Conservation (phyloP, 257 asterid genomes). For the Salvia miltiorrhiza region DNA sequence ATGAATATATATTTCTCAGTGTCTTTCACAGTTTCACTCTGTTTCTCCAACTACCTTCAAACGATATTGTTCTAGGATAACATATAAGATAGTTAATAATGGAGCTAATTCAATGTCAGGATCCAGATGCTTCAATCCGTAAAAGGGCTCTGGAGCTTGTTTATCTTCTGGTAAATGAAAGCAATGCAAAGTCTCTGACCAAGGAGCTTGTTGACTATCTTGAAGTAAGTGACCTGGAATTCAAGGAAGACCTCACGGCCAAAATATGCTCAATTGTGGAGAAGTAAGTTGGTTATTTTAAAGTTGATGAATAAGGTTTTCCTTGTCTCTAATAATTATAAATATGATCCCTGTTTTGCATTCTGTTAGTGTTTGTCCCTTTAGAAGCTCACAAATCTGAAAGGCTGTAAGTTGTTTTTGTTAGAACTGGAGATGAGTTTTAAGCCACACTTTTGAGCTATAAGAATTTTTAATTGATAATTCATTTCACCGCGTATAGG, state of each 20-base stretch:
- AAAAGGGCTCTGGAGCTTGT: conserved; percentile 97
- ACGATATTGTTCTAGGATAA: conserved; percentile 3
- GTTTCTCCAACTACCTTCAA: conserved; percentile 11
- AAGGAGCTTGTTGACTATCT: conserved; percentile 89
- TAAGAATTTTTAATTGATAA: not conserved
- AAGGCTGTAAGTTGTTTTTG: conserved; percentile 1
- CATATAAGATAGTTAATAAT: conserved; percentile 11
- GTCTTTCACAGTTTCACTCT: not conserved
- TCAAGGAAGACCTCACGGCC: conserved; percentile 87
- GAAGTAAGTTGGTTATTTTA: conserved; percentile 60
- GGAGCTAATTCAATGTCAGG: conserved; percentile 51
- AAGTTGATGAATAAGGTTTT: conserved; percentile 9
- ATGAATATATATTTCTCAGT: not conserved
- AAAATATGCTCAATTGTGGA: conserved; percentile 96
- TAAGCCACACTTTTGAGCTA: conserved; percentile 5
- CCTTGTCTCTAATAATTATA: not conserved
- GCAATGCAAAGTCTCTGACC: conserved; percentile 81
- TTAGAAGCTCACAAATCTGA: not conserved
- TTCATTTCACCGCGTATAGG: not conserved
- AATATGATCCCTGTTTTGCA: conserved; percentile 9
- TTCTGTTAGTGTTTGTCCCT: not conserved
- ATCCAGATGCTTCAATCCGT: conserved; percentile 98
- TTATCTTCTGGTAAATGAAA: conserved; percentile 82
- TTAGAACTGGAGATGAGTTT: conserved; percentile 4
- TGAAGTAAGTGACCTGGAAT: conserved; percentile 86